These are phyloP conservation scores for Phaeotremella fagi DNA, from an alignment of 768 basidiomycete species.

Conservation along the genomic window DNA sequence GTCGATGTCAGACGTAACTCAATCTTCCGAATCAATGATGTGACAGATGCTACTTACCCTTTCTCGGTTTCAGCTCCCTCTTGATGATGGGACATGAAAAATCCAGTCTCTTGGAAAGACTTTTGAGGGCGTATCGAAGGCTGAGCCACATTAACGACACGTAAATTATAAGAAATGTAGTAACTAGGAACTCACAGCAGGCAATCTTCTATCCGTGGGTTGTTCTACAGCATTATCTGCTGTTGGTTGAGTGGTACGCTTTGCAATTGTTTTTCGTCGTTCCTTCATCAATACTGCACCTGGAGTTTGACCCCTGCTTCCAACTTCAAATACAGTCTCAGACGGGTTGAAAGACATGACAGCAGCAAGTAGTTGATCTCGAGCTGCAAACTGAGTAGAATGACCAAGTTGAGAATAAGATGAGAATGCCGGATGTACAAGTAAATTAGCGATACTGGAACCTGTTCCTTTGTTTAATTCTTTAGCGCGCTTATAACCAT, in stretches of 20 bases:
- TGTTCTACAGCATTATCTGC: too few relatives aligned
- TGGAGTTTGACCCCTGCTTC: slow-evolving; percentile 61
- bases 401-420: background rate
- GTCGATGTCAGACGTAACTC: background rate
- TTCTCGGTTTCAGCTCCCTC: slow-evolving; percentile 81
- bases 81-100: slow-evolving; percentile 89
- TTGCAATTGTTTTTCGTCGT: slow-evolving; percentile 65
- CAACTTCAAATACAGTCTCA: slow-evolving; percentile 89
- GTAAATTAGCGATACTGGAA: slow-evolving; percentile 54
- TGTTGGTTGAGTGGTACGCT: too few relatives aligned
- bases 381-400: slow-evolving; percentile 50
- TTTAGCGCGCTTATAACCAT: slow-evolving; percentile 83
- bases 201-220: too few relatives aligned
- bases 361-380: slow-evolving; percentile 64
- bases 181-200: too few relatives aligned
- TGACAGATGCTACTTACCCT: too few relatives aligned
- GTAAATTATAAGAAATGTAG: too few relatives aligned
- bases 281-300: slow-evolving; percentile 80
- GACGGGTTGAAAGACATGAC: slow-evolving; percentile 76
- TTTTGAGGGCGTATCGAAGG: too few relatives aligned
- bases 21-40: slow-evolving; percentile 4
- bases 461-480: slow-evolving; percentile 70
- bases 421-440: slow-evolving; percentile 52
- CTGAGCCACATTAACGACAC: too few relatives aligned
- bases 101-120: slow-evolving; percentile 70